Evolutionary conservation across 768 basidiomycete genomes (phyloP), one percentile per base, ranked within the genome.

Genomic region (Russula brevipes): DNA sequence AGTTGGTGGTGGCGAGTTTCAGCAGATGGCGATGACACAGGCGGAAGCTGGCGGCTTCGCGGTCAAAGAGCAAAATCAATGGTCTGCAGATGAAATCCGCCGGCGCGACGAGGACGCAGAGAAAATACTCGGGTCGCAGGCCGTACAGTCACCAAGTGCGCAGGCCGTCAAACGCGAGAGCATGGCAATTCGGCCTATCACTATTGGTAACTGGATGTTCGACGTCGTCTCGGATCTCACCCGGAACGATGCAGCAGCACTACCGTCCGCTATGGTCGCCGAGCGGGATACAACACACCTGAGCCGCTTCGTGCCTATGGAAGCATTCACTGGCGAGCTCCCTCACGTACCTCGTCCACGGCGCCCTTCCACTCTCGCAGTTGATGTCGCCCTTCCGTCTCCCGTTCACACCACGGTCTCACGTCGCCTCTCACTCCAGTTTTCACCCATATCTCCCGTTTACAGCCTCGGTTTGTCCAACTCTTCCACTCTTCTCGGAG

Each of bases 181-280:
- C 62, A 72, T 81, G 46, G 74, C 74, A 5, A 75, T 83, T 36
- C 82, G 85, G 6, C 85, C 84, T 1, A 70, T 85, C 47, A 84
- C 87, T 0, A 75, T 87, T 30, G 85, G 86, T n/a, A 84, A 83
- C 66, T 92, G 91, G 91, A 91, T 91, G 90, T 82, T 90, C 61
- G 89, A 93, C 42, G 89, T 81, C 60, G 80, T 92, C 41, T 80
- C 83, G 0, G 88, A 89, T 52, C 74, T 91, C 19, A 85, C 85
- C 0, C 75, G 73, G 56, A 69, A 73, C 4, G 62, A 66, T 38
- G 60, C 68, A 2, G 62, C 56, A 35, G 69, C 67, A 10, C 69
- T 72, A 4, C 65, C 69, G 5, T 70, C 75, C 3, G 68, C 71
- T 17, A 31, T 71, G 8, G 72, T 72, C 11, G 67, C 71, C 19